phyloP scores from a whole-genome alignment of 1,284 basidiomycete species.

The Anthracocystis setariae region DNA sequence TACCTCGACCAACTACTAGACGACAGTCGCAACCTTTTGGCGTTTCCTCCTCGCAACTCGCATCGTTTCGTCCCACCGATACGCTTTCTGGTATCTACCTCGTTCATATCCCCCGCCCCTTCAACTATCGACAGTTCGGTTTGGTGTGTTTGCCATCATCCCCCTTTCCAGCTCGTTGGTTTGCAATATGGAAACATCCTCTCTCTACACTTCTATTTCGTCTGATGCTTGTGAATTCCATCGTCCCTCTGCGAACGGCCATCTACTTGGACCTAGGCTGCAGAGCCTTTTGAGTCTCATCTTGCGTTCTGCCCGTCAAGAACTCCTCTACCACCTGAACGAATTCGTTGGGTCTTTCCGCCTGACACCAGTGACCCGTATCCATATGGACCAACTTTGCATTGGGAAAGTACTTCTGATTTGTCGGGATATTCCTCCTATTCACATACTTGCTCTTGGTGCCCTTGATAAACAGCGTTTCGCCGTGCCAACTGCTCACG shows the following conservation, averaged over 20 bases:
- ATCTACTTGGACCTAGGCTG: slow-evolving; percentile 23
- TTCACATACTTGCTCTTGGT: slow-evolving; percentile 76
- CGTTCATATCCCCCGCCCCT: too few species aligned
- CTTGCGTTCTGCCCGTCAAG: slow-evolving; percentile 35
- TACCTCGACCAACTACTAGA: slow-evolving; percentile 16
- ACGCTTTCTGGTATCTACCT: slow-evolving; percentile 2
- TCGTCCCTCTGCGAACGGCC: neutral
- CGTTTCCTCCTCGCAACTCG: too few species aligned
- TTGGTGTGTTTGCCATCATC: neutral
- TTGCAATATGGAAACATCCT: neutral
- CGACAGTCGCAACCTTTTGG: neutral
- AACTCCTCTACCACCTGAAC: slow-evolving; percentile 65
- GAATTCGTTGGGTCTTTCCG: slow-evolving; percentile 68
- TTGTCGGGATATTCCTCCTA: slow-evolving; percentile 73
- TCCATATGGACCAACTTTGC: slow-evolving; percentile 69
- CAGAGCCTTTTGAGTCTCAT: slow-evolving; percentile 33
- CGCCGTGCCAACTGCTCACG: slow-evolving; percentile 72
- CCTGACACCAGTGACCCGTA: slow-evolving; percentile 69
- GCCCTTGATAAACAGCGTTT: slow-evolving; percentile 81
- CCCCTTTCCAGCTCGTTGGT: neutral
- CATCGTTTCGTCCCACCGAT: neutral
- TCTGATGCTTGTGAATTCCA: neutral
- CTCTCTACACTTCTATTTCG: neutral
- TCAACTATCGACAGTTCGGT: neutral
- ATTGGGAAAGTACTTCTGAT: slow-evolving; percentile 77